Evolutionary conservation across 1,139 yeast genomes (phyloP), one percentile per base, ranked within the genome.

Genomic region (Nakaseomyces bracarensis): DNA sequence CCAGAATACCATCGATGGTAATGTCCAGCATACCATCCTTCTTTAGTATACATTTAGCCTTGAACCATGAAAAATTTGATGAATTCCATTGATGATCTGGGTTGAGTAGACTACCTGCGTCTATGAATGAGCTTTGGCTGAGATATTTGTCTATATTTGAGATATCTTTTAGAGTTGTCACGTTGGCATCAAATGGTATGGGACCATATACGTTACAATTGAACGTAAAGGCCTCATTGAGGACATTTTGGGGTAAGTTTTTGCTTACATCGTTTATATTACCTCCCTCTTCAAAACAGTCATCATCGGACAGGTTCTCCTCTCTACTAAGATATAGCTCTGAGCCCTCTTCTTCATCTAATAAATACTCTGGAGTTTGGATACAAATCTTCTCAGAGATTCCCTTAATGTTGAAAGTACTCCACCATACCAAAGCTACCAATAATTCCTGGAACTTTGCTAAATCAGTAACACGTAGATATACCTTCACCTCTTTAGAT

Each of bases 21-120:
- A 85, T 60, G 51, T 81, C 77, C 43, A 86, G 66, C 7, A 68
- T 57, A 4, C 96, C 96, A 52, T 77, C 70, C 3, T 81, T 73
- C 51, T 75, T 77, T 40, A 85, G 60, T 9, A 79, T 80, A 1
- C 91, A 94, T 75, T 79, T 79, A 1, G 85, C 79, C 41, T 71
- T 74, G 53, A 80, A 81, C 95, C 95, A 85, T 2, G 77, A 77
- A 37, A 45, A 49, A 33, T 61, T 56, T 25, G 60, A 40, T 22
- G 42, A 14, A 9, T 41, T 39, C 11, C 41, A 15, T 6, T 15
- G 23, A 22, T 34, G 26, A 22, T 42, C 38, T 22, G 39, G 29
- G 18, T 26, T 18, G 18, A 33, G 36, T 8, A 21, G 25, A 21
- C 36, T 33, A 11, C 46, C 49, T 9, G 52, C 47, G 9, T 35